Evolutionary conservation across 768 basidiomycete genomes (phyloP), one percentile per base, ranked within the genome.

Genomic region (Chalciporus chontae): DNA sequence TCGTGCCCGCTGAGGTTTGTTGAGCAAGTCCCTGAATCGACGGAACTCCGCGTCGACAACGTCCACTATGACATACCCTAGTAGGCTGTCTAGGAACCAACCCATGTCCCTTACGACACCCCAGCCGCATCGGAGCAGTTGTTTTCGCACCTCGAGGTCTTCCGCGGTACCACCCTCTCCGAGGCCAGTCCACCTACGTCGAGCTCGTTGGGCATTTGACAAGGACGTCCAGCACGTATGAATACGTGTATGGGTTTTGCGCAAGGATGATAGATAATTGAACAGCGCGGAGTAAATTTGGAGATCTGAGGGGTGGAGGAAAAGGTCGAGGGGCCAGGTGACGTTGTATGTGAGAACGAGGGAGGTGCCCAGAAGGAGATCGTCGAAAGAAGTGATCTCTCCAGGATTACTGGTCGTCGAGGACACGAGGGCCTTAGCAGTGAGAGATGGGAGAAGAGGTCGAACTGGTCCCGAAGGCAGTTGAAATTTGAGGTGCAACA

Each of bases 251-350:
- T 94, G 93, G 0, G 87, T 88, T 62, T 91, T 90, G 23, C 92
- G 81, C 32, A 96, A 64, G 0, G 92, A 83, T 9, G 89, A 85
- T 9, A 95, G 74, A 69, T 90, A 94, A 4, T 86, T 77, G 69
- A 93, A 92, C 41, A 95, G 68, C 15, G 79, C 77, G 3, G 81
- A 81, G 59, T 96, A 95, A 31, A 81, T 77, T 15, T 79, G 73
- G 17, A 94, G 73, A 58, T 92, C 90, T 0, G 82, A 72, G 18
- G 83, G 73, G 45, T 90, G 83, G 19, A 96, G 79, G 70, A 95
- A 94, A 40, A 95, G 80, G 63, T 94, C 90, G 37, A 95, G 76
- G 0, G 93, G 93, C 91, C 91, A 96, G 0, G 84, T 69, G 19
- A 93, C 81, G 15, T 67, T 72, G 64, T 90, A 94, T 6, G 77